phyloP scores from a whole-genome alignment of 1,284 basidiomycete genomes.

The Golubevia sp. region DNA sequence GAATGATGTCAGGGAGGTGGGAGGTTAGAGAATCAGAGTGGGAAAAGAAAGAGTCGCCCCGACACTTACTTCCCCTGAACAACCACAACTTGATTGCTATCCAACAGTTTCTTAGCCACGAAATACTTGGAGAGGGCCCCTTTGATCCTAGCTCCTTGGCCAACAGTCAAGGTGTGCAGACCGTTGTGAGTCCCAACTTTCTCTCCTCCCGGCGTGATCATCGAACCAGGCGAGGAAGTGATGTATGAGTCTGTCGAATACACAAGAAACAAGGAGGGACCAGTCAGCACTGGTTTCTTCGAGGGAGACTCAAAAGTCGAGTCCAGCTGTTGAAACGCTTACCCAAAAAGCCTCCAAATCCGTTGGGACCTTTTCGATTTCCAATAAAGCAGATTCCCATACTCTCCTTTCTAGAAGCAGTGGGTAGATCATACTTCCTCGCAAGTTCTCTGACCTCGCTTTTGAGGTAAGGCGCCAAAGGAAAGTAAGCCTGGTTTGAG shows the following conservation, averaged over 20 bases:
- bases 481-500: constrained; percentile 71
- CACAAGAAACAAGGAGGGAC: constrained; percentile 10
- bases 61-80: constrained; percentile 74
- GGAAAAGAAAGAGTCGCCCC: constrained; percentile 1
- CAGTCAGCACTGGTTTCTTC: neutral
- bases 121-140: constrained; percentile 74
- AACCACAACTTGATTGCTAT: constrained; percentile 72
- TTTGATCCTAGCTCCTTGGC: constrained; percentile 73
- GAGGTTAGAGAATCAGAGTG: neutral
- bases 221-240: constrained; percentile 70
- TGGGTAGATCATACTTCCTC: constrained; percentile 71
- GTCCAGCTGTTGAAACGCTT: constrained; percentile 11
- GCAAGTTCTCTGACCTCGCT: constrained; percentile 79
- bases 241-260: constrained; percentile 75
- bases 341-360: constrained; percentile 79
- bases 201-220: constrained; percentile 71
- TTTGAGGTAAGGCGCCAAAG: constrained; percentile 43
- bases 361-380: constrained; percentile 66
- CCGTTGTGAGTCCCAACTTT: constrained; percentile 74
- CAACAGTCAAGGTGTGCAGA: constrained; percentile 86
- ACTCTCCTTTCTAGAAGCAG: constrained; percentile 79
- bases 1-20: neutral
- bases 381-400: constrained; percentile 99
- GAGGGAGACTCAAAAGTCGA: neutral
- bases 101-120: constrained; percentile 74